Base-by-base conservation (phyloP, 2,329 filamentous ascomycete species). In the Drechslerella dactyloides region DNA sequence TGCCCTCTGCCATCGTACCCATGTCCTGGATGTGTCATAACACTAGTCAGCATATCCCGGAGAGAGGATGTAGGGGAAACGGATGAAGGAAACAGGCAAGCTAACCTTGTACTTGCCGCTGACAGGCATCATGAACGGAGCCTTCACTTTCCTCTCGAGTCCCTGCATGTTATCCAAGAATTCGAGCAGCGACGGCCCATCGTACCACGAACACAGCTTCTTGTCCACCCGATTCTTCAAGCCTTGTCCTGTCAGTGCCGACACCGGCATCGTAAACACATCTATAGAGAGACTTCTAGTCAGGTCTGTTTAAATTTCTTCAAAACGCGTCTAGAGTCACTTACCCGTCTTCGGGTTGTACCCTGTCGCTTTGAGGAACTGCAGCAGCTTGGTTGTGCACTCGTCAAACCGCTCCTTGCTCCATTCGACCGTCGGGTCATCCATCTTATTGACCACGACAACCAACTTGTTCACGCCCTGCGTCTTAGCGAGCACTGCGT, bases 101-200 rank as follows among this genome's bases (percentile, higher is more conserved):
- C 50, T 27, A 42, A 74, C 74, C 73, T 90, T 87, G 83, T 97
- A 99, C 82, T 99, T 99, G 81, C 91, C 91, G 74, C 90, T 90
- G 75, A 99, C 85, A 7, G 94, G 90, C 93, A 99, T 97, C 94
- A 99, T 97, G 85, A 99, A 97, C 8, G 94, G 93, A 1, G 94
- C 94, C 77, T 96, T 96, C 77, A 97, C 82, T 84, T 97, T 99
- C 77, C 94, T 91, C 80, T 99, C 93, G 42, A 97, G 85, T 11
- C 93, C 87, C 77, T 89, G 87, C 91, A 97, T 97, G 78, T 86
- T 84, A 79, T 97, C 93, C n/a, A 99, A 87, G 81, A 93, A 97
- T 81, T 97, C 93, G 19, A 99, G 87, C 52, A 99, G 86, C 19
- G 93, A 94, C 8, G 93, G 93, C 0, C 93, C 92, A 44, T 90